Evolutionary conservation across 2,329 filamentous ascomycete genomes (phyloP).

Genomic region (Penicillium brasilianum): DNA sequence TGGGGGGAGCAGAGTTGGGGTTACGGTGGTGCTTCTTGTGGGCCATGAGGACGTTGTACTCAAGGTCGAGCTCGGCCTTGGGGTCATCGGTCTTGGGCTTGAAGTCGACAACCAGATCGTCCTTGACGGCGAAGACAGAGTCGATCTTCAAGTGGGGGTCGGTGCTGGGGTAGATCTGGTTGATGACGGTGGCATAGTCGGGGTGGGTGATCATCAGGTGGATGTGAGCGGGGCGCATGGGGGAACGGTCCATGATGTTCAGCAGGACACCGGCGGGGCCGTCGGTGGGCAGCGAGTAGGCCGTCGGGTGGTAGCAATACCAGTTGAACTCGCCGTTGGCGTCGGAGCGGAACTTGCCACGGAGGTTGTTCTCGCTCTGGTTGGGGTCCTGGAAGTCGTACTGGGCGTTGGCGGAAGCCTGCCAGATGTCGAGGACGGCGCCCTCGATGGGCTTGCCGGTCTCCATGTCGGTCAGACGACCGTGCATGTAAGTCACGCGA

Average conservation of each 20-base stretch:
- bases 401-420: constrained; percentile 74
- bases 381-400: constrained; percentile 78
- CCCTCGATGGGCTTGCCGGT: constrained; percentile 69
- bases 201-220: constrained; percentile 63
- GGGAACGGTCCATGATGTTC: constrained; percentile 60
- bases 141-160: constrained; percentile 64
- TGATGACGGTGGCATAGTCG: constrained; percentile 62
- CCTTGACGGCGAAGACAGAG: constrained; percentile 67
- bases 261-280: constrained; percentile 62
- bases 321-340: constrained; percentile 69
- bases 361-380: constrained; percentile 74
- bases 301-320: constrained; percentile 78
- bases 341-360: constrained; percentile 75
- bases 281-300: constrained; percentile 72
- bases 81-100: constrained; percentile 56
- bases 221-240: constrained; percentile 66
- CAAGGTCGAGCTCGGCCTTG: constrained; percentile 63
- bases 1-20: constrained; percentile 45
- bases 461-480: constrained; percentile 66
- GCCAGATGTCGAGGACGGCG: constrained; percentile 79
- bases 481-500: constrained; percentile 70
- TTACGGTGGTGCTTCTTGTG: constrained; percentile 50
- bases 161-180: constrained; percentile 64
- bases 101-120: constrained; percentile 64
- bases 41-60: constrained; percentile 65